Evolutionary conservation across 352 stramenopile genomes (phyloP).

Genomic region (Pythium chondricola): DNA sequence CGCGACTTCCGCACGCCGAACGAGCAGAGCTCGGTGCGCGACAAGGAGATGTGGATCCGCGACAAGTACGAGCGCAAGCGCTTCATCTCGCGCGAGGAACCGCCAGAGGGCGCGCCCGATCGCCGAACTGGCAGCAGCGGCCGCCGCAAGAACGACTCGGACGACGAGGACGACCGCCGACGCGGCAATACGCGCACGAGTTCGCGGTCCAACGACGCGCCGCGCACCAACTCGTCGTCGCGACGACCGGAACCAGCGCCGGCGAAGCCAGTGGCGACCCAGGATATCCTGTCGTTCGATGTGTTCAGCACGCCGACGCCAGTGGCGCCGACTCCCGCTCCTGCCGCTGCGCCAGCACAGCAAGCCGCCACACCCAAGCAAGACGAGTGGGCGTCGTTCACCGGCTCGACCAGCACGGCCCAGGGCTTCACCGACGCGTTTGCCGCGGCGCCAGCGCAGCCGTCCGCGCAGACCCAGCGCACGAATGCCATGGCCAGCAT

Average conservation of each 20-base stretch:
- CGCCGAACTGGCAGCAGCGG: conserved; percentile 14
- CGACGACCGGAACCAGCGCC: conserved; percentile 27
- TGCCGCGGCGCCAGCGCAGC: conserved; percentile 20
- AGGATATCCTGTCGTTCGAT: conserved; percentile 72
- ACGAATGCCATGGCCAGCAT: conserved; percentile 82
- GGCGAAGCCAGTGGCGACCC: conserved; percentile 21
- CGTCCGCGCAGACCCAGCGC: conserved; percentile 37
- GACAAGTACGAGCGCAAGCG: conserved; percentile 88
- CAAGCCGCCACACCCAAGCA: conserved; percentile 25
- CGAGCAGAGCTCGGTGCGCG: conserved; percentile 74
- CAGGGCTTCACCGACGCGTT: conserved; percentile 40
- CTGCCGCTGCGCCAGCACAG: conserved; percentile 15
- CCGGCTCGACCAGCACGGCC: conserved; percentile 40
- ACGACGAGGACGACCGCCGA: conserved; percentile 26
- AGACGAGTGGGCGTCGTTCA: conserved; percentile 75
- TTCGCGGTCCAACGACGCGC: conserved; percentile 12
- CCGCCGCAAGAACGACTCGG: conserved; percentile 35
- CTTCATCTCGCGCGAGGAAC: conserved; percentile 53
- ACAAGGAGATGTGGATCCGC: conserved; percentile 89
- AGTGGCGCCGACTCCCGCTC: conserved; percentile 9
- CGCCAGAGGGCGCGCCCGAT: conserved; percentile 10
- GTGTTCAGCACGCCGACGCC: conserved; percentile 40
- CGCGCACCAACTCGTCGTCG: conserved; percentile 21
- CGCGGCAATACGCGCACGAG: conserved; percentile 27
- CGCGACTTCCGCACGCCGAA: conserved; percentile 69